Evolutionary conservation across 2,329 filamentous ascomycete genomes (phyloP), one percentile per base, ranked within the genome.

Genomic region (Trichoderma sp.): DNA sequence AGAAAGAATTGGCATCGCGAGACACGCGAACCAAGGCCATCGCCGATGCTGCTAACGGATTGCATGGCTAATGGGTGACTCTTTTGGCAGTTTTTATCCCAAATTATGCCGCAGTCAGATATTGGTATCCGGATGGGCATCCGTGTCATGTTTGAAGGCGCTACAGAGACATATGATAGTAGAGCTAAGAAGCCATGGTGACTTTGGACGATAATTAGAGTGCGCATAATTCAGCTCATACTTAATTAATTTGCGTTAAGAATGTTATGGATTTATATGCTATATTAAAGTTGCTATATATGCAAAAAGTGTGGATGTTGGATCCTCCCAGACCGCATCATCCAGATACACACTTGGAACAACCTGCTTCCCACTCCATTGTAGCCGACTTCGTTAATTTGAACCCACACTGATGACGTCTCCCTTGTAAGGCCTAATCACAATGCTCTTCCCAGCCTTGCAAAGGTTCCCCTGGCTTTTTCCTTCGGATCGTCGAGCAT

Each of bases 321-420:
- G 6, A 53, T 53, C n/a, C 45, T 21, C 45, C 9, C n/a, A 53
- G 18, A 12, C 18, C 18, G 45, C 18, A 4, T 18, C n/a, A 6
- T 53, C 2, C 4, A 53, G 45, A 53, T 12, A 53, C 45, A 2
- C 8, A 3, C n/a, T 21, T 53, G n/a, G 21, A 53, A 3, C 45
- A 53, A 1, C 45, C 0, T 21, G 3, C n/a, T 21, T 1, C 45
- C 1, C 45, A 5, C 1, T 21, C 4, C 1, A 12, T 53, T 21
- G n/a, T 21, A 53, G 3, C 9, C n/a, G 45, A 53, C 3, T 53
- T 53, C 9, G 0, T 53, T 18, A 21, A 2, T 53, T 12, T 53
- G n/a, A 53, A 21, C 45, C 21, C 45, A 53, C 45, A 53, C 1
- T 21, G 2, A 53, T 53, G 1, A 53, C 2, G 9, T 53, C n/a